Evolutionary conservation across 2,329 filamentous ascomycete species (phyloP).

Genomic region (Colletotrichum sp.): DNA sequence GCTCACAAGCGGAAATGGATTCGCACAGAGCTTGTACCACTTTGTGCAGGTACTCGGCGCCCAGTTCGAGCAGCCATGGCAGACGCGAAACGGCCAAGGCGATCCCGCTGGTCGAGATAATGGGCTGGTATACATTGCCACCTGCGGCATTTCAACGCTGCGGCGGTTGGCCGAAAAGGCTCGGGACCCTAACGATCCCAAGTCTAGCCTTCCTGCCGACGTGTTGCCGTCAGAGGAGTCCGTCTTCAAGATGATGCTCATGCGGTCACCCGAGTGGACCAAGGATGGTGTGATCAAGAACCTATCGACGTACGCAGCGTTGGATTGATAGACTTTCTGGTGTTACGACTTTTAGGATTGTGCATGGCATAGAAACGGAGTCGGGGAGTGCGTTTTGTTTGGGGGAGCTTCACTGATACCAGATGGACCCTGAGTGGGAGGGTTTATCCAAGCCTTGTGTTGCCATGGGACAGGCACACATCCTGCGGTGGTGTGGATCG

Average conservation of each 20-base stretch:
- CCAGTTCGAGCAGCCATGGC: constrained; percentile 56
- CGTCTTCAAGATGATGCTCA: constrained; percentile 70
- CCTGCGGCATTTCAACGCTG: constrained; percentile 71
- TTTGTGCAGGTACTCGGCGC: constrained; percentile 75
- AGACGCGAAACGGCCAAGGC: constrained; percentile 36
- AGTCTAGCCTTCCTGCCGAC: constrained; percentile 59
- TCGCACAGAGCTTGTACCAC: constrained; percentile 79
- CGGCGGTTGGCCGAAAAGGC: constrained; percentile 72
- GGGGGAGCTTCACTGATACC: background rate
- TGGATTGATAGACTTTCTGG: constrained; percentile 37
- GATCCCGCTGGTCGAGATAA: constrained; percentile 37
- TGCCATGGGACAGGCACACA: background rate
- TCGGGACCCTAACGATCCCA: constrained; percentile 57
- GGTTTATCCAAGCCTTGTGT: background rate
- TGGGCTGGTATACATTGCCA: constrained; percentile 67
- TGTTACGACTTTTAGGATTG: background rate
- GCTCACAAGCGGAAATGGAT: constrained; percentile 84
- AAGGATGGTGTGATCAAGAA: constrained; percentile 72
- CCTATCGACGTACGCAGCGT: constrained; percentile 66
- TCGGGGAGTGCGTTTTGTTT: background rate
- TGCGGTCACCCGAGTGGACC: constrained; percentile 65
- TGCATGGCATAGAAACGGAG: constrained; percentile 3
- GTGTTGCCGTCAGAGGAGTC: constrained; percentile 71
- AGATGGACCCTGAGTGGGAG: background rate
- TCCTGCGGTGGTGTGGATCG: background rate